A percentile compares a stretch with the other conserved stretches of the same genome.
These are phyloP conservation scores for Coelastrella sp. DNA, from an alignment of 139 green algal species.

Conservation along the genomic window DNA sequence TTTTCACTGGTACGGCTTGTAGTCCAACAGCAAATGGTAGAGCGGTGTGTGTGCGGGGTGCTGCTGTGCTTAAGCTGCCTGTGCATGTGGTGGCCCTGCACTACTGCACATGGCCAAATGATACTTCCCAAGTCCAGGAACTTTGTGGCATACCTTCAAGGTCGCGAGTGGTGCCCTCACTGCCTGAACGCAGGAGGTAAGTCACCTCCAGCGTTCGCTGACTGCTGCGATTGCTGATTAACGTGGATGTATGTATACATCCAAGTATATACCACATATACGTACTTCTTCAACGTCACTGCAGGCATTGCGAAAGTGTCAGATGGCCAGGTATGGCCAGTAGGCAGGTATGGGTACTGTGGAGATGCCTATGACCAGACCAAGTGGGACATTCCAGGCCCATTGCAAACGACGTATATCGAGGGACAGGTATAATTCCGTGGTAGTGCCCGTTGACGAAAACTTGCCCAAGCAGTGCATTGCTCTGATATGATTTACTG, in stretches of 20 bases:
- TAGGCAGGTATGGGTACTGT: conserved; percentile 16
- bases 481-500: too few species aligned
- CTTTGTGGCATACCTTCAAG: conserved; percentile 22
- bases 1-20: too few species aligned
- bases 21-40: background rate
- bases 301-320: conserved; percentile 14
- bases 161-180: conserved; percentile 16
- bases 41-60: background rate
- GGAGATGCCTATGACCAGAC: conserved; percentile 23
- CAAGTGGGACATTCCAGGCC: conserved; percentile 22
- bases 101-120: conserved; percentile 15
- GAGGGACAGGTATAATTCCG: background rate
- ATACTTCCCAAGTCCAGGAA: conserved; percentile 26
- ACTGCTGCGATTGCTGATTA: background rate
- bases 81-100: background rate
- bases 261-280: too few species aligned
- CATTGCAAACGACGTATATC: background rate
- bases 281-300: too few species aligned
- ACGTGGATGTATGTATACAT: too few species aligned
- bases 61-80: background rate
- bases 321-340: conserved; percentile 1
- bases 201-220: background rate
- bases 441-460: background rate
- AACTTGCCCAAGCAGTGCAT: too few species aligned
- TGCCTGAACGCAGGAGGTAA: conserved; percentile 33